A percentile compares a stretch with the other conserved stretches of the same genome.
Evolutionary conservation across 129 eudicot species (phyloP).

Genomic region (Centrapalus pauciflorus): DNA sequence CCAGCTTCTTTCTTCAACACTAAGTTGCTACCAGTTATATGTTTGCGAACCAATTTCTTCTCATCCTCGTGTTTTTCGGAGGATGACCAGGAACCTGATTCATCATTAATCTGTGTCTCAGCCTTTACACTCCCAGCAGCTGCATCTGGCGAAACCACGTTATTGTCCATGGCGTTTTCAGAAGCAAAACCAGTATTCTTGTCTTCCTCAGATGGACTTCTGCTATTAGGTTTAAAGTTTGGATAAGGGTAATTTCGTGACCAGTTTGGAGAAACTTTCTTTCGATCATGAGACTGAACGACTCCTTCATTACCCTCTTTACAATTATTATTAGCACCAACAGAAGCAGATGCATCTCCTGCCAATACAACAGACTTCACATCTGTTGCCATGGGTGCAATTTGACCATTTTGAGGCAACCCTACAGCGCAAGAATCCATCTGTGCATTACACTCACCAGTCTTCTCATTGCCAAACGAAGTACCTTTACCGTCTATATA

Average conservation of each 20-base stretch:
- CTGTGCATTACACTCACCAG: constrained; percentile 8
- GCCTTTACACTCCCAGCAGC: constrained; percentile 30
- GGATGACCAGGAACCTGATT: constrained; percentile 39
- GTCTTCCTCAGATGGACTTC: constrained; percentile 14
- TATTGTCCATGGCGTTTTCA: constrained; percentile 15
- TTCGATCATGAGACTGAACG: constrained; percentile 11
- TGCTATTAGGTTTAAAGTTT: constrained; percentile 2
- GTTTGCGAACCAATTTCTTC: constrained; percentile 18
- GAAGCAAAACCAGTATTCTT: constrained; percentile 9
- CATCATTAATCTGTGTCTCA: constrained; percentile 29
- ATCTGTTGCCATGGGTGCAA: background rate
- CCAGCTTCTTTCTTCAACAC: background rate
- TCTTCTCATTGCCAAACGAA: constrained; percentile 23
- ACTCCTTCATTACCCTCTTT: constrained; percentile 16
- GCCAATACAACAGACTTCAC: constrained; percentile 14
- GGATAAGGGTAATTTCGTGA: constrained; percentile 10
- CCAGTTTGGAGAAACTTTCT: background rate
- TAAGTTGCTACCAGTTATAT: constrained; percentile 1
- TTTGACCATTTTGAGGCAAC: constrained; percentile 5
- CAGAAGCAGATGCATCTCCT: constrained; percentile 15
- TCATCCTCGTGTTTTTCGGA: constrained; percentile 28
- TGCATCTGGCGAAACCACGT: constrained; percentile 12
- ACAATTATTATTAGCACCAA: too few relatives aligned
- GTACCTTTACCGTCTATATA: constrained; percentile 24
- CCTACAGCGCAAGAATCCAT: background rate